A percentile compares a stretch with the other conserved stretches of the same genome.
These are phyloP conservation scores for Pythium pyrilobum DNA, from an alignment of 352 stramenopile species.

Conservation along the genomic window DNA sequence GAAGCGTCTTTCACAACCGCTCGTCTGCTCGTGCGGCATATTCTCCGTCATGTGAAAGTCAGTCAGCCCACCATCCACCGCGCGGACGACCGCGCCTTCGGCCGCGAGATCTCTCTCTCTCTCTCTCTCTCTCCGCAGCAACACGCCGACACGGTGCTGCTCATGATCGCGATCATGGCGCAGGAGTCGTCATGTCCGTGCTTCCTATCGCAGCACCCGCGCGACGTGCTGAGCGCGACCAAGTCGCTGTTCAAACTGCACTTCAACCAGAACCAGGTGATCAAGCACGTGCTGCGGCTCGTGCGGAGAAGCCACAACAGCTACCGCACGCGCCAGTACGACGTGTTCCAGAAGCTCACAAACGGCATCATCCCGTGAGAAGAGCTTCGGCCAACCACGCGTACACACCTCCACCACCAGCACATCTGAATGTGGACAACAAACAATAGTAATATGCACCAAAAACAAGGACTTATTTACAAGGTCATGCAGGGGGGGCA, in stretches of 20 bases:
- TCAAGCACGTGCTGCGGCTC: conserved; percentile 88
- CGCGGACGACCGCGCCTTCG: too few species aligned
- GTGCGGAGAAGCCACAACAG: conserved; percentile 88
- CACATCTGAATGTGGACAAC: too few species aligned
- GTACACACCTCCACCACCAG: too few species aligned
- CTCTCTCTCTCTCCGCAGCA: too few species aligned
- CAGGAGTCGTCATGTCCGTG: conserved; percentile 95
- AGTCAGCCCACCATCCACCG: too few species aligned
- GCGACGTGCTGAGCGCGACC: conserved; percentile 67
- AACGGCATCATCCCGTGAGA: conserved; percentile 86
- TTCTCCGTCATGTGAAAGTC: conserved; percentile 1
- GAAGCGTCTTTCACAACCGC: not conserved
- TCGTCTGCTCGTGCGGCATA: too few species aligned
- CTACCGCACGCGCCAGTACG: conserved; percentile 88
- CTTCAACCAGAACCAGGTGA: conserved; percentile 79
- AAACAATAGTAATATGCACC: conserved; percentile 6
- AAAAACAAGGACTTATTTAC: conserved; percentile 19
- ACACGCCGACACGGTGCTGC: conserved; percentile 92
- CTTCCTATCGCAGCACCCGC: conserved; percentile 85
- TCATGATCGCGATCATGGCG: conserved; percentile 97
- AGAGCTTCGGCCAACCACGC: too few species aligned
- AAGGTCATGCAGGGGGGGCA: not conserved
- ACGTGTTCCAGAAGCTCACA: conserved; percentile 90
- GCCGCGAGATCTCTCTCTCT: too few species aligned
- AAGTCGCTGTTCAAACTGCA: conserved; percentile 79